These are phyloP conservation scores for Gaertneriomyces semiglobifer DNA, from an alignment of 192 early-diverging fungal genomes.

Conservation along the genomic window DNA sequence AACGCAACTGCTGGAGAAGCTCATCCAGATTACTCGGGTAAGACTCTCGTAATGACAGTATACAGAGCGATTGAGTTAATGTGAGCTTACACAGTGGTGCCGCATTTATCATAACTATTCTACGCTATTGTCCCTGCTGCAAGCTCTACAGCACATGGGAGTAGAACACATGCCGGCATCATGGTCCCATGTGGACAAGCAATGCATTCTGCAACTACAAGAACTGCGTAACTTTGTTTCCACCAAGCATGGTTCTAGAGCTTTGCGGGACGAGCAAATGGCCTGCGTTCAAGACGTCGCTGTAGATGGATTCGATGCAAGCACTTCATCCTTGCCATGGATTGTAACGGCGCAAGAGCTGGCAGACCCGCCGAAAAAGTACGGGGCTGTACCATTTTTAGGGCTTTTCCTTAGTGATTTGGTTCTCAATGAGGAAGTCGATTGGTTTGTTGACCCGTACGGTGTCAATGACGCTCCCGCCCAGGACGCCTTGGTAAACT, in stretches of 20 bases:
- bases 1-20: slow-evolving; percentile 4
- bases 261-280: slow-evolving; percentile 5
- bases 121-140: slow-evolving; percentile 21
- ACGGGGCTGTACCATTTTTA: slow-evolving; percentile 23
- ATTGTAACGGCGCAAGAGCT: background rate
- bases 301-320: background rate
- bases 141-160: slow-evolving; percentile 11
- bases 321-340: background rate
- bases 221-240: slow-evolving; percentile 11
- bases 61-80: background rate
- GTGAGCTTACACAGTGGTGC: background rate
- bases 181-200: slow-evolving; percentile 6
- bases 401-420: slow-evolving; percentile 22
- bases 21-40: slow-evolving; percentile 20
- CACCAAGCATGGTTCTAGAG: background rate
- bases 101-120: slow-evolving; percentile 16
- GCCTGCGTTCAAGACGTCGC: slow-evolving; percentile 9
- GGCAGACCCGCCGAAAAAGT: background rate
- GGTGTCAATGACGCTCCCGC: background rate
- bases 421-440: slow-evolving; percentile 19
- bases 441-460: slow-evolving; percentile 25
- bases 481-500: slow-evolving; percentile 10
- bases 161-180: background rate
- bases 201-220: background rate
- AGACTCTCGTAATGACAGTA: background rate